Evolutionary conservation across 169 alveolate species (phyloP), one percentile per base, ranked within the genome.

Genomic region (Theileria luwenshuni): DNA sequence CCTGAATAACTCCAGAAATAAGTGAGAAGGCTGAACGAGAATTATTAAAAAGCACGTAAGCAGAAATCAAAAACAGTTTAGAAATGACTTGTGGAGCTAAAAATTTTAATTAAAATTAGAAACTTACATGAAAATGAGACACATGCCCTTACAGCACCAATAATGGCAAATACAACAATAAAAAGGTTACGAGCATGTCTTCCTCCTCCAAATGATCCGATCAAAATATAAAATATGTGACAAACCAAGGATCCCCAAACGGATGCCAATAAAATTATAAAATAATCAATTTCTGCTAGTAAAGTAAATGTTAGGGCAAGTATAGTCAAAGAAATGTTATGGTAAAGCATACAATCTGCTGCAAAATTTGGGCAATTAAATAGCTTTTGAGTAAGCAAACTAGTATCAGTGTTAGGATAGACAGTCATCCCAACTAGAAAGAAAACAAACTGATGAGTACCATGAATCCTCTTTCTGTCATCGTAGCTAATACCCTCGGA

Each of bases 291-390:
- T 1, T 32, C 58, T 5, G 8, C 5, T 1, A 68, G 51, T 15
- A 54, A 2, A 21, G 74, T n/a, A 21, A 68, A 41, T 0, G 51
- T 23, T 6, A 51, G n/a, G 28, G 71, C 7, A 23, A 68, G 30
- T n/a, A 54, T 19, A 17, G 69, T 45, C 74, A 45, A 6, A 51
- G 33, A 30, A 3, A 68, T 23, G 35, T 56, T 56, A 43, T 35
- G 69, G 7, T 13, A 5, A 49, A 68, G 69, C 75, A 19, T 62
- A 45, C 69, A 45, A 12, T 68, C 56, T n/a, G 47, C 47, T 17
- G 76, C 41, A 47, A 68, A 68, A 33, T 68, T 68, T 28, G 21
- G 51, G 47, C 76, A 68, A 21, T 27, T 15, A 33, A 68, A 68
- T 21, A 68, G 10, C 33, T 51, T 68, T 28, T 49, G 69, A 13